Evolutionary conservation across 2,329 filamentous ascomycete species (phyloP).

Genomic region (Rhynchosporium graminicola): DNA sequence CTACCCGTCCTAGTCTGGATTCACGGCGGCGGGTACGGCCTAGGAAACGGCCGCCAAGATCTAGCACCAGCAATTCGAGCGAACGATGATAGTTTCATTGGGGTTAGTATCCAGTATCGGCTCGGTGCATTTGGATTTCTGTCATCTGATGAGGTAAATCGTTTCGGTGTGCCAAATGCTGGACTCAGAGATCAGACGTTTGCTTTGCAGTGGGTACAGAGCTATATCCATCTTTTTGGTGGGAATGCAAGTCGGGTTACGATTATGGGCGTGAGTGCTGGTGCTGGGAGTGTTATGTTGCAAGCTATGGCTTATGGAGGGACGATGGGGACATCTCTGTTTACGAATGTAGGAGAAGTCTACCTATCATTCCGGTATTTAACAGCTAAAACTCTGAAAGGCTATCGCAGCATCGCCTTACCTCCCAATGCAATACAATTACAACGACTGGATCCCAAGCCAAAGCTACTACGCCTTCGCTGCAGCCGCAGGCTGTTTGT

Average conservation of each 20-base stretch:
- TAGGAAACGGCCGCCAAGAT: constrained; percentile 43
- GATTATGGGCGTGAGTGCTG: constrained; percentile 51
- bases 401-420: constrained; percentile 48
- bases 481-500: constrained; percentile 43
- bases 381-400: constrained; percentile 3
- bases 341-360: constrained; percentile 24
- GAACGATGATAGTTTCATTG: constrained; percentile 50
- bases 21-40: constrained; percentile 51
- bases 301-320: constrained; percentile 54
- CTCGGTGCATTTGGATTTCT: constrained; percentile 39
- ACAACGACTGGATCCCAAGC: constrained; percentile 47
- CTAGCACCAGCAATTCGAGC: constrained; percentile 47
- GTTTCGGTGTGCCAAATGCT: constrained; percentile 48
- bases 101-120: constrained; percentile 53
- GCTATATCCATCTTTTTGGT: constrained; percentile 54
- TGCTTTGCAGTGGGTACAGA: constrained; percentile 57
- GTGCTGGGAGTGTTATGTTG: constrained; percentile 53
- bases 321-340: constrained; percentile 23
- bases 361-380: no score
- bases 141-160: constrained; percentile 36
- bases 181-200: constrained; percentile 54
- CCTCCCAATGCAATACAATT: constrained; percentile 53
- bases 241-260: constrained; percentile 52
- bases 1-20: constrained; percentile 51
- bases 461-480: constrained; percentile 50